Base-by-base conservation (phyloP, 805 yeast genomes). In the Cyberlindnera meyerae region DNA sequence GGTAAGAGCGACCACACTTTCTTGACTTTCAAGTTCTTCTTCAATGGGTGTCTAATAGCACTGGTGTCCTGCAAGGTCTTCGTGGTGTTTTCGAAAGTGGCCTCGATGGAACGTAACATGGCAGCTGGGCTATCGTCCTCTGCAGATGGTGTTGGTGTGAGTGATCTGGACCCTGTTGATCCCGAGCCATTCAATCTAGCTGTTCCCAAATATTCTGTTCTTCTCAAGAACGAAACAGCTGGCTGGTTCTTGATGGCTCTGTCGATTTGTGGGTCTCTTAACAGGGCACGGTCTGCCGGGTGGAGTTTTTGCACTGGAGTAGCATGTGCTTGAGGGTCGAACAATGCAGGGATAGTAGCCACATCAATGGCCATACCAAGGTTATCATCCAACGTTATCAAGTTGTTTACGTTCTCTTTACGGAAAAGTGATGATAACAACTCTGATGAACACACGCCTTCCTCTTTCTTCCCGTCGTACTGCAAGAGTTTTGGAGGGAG, bases 401-500 rank as follows among this genome's bases (percentile, higher is more conserved):
- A 57, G 42, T 77, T 77, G 18, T 71, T 66, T 47, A 84, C 81
- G 57, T 82, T 80, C 36, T 85, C 85, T 52, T 51, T 52, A 39
- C 89, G 71, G 55, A 88, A 82, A 39, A 80, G 65, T 3, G 90
- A 75, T 3, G 88, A 70, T 46, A 90, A 63, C 37, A 86, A 68
- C 36, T 69, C 63, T 4, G 83, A 61, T 1, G 80, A 66, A 24
- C 71, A 69, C 26, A 70, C 64, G 13, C 63, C 55, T 34, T 73
- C 72, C 52, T 68, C 49, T 20, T 60, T 64, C 40, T 45, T 48
- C 5, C 40, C 51, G 25, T 62, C 57, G 47, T 79, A 74, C 33
- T 78, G 73, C 36, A 93, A 60, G 39, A 89, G 71, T 57, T 83
- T 86, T 21, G 98, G 97, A 31, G 95, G 87, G 43, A 93, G 71